phyloP scores from a whole-genome alignment of 1,139 yeast species.

The Suhomyces guaymorum region DNA sequence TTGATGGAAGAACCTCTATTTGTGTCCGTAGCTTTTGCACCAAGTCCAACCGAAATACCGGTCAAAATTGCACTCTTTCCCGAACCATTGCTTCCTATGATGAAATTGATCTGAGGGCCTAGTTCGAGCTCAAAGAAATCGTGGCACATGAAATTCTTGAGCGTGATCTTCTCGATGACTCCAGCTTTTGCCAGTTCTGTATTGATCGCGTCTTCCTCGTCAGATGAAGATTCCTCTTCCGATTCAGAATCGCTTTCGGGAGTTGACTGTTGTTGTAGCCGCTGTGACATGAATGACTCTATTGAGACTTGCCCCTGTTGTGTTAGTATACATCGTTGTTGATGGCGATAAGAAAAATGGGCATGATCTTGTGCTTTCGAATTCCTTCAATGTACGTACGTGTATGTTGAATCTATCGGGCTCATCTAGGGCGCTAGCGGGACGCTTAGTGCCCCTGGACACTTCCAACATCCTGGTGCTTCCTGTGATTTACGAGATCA shows the following conservation, averaged over 20 bases:
- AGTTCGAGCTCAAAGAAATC: constrained; percentile 71
- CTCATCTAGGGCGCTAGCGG: constrained; percentile 7
- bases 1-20: constrained; percentile 76
- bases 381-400: no score
- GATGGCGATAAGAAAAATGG: no score
- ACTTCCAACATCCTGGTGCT: constrained; percentile 3
- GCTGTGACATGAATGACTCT: constrained; percentile 11
- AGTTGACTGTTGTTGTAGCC: constrained; percentile 5
- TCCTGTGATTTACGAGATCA: neutral
- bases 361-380: no score
- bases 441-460: constrained; percentile 8
- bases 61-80: constrained; percentile 94
- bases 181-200: constrained; percentile 50
- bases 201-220: constrained; percentile 16
- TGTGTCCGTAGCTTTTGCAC: constrained; percentile 93
- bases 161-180: constrained; percentile 54
- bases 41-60: constrained; percentile 86
- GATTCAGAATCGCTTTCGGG: constrained; percentile 7
- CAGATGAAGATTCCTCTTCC: constrained; percentile 9
- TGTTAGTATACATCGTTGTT: no score
- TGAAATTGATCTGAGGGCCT: constrained; percentile 86
- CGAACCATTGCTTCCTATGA: constrained; percentile 92
- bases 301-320: constrained; percentile 8
- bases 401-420: constrained; percentile 6
- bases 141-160: constrained; percentile 83